Evolutionary conservation across 2,329 filamentous ascomycete genomes (phyloP).

Genomic region (Fusarium palustre): DNA sequence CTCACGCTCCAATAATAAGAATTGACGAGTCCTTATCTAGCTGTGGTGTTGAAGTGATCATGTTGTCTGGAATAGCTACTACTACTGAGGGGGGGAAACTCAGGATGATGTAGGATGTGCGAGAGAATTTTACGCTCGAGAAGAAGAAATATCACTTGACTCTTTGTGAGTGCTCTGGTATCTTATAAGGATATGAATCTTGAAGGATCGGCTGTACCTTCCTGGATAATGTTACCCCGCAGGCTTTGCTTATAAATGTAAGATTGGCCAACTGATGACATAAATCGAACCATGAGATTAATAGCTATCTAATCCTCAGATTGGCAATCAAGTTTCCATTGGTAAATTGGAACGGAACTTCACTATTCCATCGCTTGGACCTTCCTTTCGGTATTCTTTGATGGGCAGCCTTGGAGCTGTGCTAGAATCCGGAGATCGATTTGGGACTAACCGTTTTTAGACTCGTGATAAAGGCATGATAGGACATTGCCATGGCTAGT

Average conservation of each 20-base stretch:
- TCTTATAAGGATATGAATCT: neutral
- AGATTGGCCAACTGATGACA: too few species aligned
- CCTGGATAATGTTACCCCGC: neutral
- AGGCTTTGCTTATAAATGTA: neutral
- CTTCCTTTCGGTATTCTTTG: neutral
- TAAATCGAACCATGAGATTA: neutral
- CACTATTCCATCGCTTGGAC: neutral
- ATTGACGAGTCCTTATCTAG: constrained; percentile 3
- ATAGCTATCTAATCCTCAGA: neutral
- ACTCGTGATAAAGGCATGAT: neutral
- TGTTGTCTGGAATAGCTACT: neutral
- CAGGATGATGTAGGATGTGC: neutral
- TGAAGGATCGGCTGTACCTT: neutral
- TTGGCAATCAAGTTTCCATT: neutral
- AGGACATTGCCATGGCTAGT: too few species aligned
- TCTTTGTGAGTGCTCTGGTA: neutral
- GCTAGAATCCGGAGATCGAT: too few species aligned
- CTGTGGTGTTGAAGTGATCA: neutral
- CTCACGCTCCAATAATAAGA: constrained; percentile 10
- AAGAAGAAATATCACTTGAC: neutral
- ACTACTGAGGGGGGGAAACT: too few species aligned
- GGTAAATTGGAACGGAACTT: neutral
- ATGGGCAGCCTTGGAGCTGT: neutral
- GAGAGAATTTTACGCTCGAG: neutral
- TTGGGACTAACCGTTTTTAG: neutral